Evolutionary conservation across 352 stramenopile genomes (phyloP).

Genomic region (Phytophthora sp.): DNA sequence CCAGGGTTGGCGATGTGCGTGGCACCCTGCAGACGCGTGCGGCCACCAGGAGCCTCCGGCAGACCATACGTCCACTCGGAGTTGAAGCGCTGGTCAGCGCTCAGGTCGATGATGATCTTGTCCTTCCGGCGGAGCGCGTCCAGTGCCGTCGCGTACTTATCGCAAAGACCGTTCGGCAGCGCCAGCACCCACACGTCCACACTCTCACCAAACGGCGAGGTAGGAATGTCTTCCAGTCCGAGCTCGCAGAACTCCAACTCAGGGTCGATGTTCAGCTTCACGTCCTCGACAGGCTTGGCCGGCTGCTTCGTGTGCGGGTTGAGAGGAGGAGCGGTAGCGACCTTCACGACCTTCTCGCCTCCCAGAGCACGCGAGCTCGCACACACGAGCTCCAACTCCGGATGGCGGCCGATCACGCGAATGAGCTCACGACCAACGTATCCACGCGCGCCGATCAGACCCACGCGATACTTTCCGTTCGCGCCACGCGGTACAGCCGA

Average conservation of each 20-base stretch:
- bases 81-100: slow-evolving; percentile 91
- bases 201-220: slow-evolving; percentile 71
- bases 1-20: slow-evolving; percentile 90
- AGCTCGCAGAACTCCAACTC: slow-evolving; percentile 86
- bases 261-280: slow-evolving; percentile 64
- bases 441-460: slow-evolving; percentile 82
- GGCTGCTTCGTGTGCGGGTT: slow-evolving; percentile 85
- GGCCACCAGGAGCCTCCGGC: slow-evolving; percentile 74
- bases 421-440: slow-evolving; percentile 91
- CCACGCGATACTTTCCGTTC: slow-evolving; percentile 75
- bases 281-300: slow-evolving; percentile 48
- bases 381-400: slow-evolving; percentile 82
- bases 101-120: slow-evolving; percentile 89
- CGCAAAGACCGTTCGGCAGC: slow-evolving; percentile 87
- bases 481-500: slow-evolving; percentile 25
- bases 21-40: slow-evolving; percentile 57
- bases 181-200: slow-evolving; percentile 89
- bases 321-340: slow-evolving; percentile 73
- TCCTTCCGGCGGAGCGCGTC: slow-evolving; percentile 70
- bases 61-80: slow-evolving; percentile 86
- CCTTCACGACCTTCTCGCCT: slow-evolving; percentile 79
- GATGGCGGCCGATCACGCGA: slow-evolving; percentile 77
- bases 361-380: slow-evolving; percentile 84
- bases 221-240: slow-evolving; percentile 75
- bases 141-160: slow-evolving; percentile 78